Base-by-base conservation (phyloP, 208 protist species). In the Crithidia bombi region DNA sequence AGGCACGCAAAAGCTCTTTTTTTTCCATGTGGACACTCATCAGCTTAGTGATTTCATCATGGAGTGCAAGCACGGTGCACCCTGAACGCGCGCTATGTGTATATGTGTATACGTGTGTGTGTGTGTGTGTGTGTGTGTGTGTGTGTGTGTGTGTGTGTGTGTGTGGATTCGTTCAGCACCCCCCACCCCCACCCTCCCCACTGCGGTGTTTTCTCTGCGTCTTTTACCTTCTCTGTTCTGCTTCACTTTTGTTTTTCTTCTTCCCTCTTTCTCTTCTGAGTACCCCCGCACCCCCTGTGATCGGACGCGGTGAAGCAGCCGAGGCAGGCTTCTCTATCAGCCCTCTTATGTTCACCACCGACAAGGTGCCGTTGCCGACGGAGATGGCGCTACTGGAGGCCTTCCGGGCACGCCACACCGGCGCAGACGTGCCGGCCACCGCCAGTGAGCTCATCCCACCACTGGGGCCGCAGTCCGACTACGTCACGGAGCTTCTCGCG, bases 401-500 rank as follows among this genome's bases (percentile, higher is more conserved):
- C 23, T 72, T 67, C 55, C 54, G 58, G 9, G 39, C 44, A 2
- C 44, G 43, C 14, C 33, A 46, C 35, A 5, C 63, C 6, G 51
- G 41, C 21, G 65, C 39, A 30, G 70, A 76, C 44, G 44, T 70
- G 7, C 38, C 50, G 15, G 30, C n/a, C 2, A 35, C n/a, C 6
- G 52, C 28, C n/a, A 26, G 23, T 5, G 64, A 75, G 19, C 70
- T 76, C 12, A 26, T 17, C 2, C 47, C 52, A 3, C 51, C 35
- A 17, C 46, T 47, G 33, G 51, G 44, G 44, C 41, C 15, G 21
- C 9, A 38, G 19, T 14, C 26, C 33, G 57, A 69, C 51, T 44
- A 43, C 55, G 63, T 76, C 5, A 23, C 54, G 19, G 63, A 67
- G 19, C 78, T 81, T n/a, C 62, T 87, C 21, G 56, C 78, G 10